Evolutionary conservation across 441 rosid species (phyloP).

Genomic region (Euphorbia neoarborescens): DNA sequence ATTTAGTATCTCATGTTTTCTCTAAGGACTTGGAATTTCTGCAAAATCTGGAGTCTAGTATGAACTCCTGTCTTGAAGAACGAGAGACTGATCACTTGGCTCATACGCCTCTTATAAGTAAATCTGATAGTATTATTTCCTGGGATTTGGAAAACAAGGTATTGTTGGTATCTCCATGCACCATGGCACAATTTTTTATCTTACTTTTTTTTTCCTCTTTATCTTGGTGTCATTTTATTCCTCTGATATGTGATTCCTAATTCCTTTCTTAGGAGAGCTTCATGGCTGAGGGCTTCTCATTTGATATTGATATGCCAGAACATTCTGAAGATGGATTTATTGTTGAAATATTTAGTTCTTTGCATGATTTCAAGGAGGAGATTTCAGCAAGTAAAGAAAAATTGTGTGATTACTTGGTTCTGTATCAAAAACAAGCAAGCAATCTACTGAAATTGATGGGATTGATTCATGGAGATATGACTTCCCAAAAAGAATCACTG

Average conservation of each 20-base stretch:
- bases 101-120: constrained; percentile 30
- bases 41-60: constrained; percentile 49
- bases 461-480: constrained; percentile 34
- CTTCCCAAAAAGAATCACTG: constrained; percentile 35
- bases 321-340: constrained; percentile 37
- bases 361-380: constrained; percentile 50
- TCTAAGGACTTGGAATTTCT: constrained; percentile 56
- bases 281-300: constrained; percentile 34
- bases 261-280: constrained; percentile 46
- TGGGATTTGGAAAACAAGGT: constrained; percentile 45
- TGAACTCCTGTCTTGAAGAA: constrained; percentile 46
- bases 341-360: constrained; percentile 36
- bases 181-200: constrained; percentile 9
- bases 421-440: constrained; percentile 47
- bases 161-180: constrained; percentile 9
- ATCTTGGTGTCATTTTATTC: constrained; percentile 15
- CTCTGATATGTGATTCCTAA: constrained; percentile 23
- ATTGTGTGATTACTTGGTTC: constrained; percentile 40
- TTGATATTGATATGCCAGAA: constrained; percentile 35
- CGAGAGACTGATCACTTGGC: constrained; percentile 29
- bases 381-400: constrained; percentile 40
- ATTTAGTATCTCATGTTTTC: constrained; percentile 42
- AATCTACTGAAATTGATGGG: constrained; percentile 38
- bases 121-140: constrained; percentile 21
- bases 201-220: constrained; percentile 8